phyloP scores from a whole-genome alignment of 306 rosid genomes.

The Ceratonia siliqua region DNA sequence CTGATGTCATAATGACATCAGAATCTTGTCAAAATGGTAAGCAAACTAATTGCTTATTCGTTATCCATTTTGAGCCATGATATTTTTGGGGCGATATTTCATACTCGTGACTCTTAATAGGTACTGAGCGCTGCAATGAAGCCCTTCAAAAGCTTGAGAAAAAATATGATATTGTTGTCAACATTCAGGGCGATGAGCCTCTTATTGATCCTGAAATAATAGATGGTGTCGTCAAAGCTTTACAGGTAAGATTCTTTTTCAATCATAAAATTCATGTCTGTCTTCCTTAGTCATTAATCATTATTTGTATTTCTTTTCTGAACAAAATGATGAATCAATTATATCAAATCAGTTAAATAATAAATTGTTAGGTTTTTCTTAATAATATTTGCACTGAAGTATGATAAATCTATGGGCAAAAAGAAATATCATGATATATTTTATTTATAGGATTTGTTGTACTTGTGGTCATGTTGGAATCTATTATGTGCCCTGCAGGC shows the following conservation, averaged over 20 bases:
- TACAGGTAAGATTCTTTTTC: slow-evolving; percentile 59
- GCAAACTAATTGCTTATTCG: slow-evolving; percentile 17
- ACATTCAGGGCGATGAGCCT: slow-evolving; percentile 98
- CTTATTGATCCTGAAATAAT: slow-evolving; percentile 93
- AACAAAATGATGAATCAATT: background rate
- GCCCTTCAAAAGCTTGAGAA: slow-evolving; percentile 81
- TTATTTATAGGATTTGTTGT: slow-evolving; percentile 12
- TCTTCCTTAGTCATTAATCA: background rate
- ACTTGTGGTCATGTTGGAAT: slow-evolving; percentile 21
- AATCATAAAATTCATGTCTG: background rate
- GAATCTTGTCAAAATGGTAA: slow-evolving; percentile 85
- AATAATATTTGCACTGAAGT: background rate
- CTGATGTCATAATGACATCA: slow-evolving; percentile 93
- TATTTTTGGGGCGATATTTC: slow-evolving; percentile 16
- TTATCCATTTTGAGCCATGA: slow-evolving; percentile 7
- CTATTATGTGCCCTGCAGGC: slow-evolving; percentile 52
- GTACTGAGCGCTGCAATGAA: slow-evolving; percentile 94
- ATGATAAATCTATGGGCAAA: background rate
- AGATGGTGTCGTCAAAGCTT: slow-evolving; percentile 84
- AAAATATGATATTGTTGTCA: slow-evolving; percentile 90
- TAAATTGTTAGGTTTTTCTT: background rate
- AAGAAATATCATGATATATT: slow-evolving; percentile 27
- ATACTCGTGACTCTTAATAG: slow-evolving; percentile 40
- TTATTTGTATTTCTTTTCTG: background rate
- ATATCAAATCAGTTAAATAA: background rate